A percentile compares a stretch with the other conserved stretches of the same genome.
These are phyloP conservation scores for Isabelozyma rhagii DNA, from an alignment of 805 yeast genomes.

Conservation along the genomic window DNA sequence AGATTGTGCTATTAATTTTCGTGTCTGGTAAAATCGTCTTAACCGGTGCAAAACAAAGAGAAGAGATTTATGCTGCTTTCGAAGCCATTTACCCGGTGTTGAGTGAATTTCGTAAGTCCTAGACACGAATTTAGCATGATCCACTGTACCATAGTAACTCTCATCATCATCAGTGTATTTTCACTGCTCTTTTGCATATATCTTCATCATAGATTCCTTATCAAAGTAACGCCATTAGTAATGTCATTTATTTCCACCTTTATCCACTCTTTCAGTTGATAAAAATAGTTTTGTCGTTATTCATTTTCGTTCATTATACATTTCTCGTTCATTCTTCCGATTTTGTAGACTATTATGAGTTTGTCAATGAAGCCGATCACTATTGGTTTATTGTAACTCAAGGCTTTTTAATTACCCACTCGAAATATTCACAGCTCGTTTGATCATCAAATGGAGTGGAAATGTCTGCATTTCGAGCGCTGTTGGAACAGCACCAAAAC, in stretches of 20 bases:
- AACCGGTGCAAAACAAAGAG: constrained; percentile 98
- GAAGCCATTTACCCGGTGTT: constrained; percentile 98
- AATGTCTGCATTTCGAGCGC: neutral
- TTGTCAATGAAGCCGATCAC: no score
- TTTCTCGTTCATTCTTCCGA: neutral
- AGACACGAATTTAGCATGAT: constrained; percentile 7
- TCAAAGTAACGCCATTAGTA: neutral
- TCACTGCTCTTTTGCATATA: neutral
- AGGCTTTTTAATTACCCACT: constrained; percentile 2
- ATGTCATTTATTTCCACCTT: neutral
- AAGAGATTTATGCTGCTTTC: constrained; percentile 96
- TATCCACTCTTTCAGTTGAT: neutral
- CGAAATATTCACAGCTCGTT: neutral
- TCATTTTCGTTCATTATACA: neutral
- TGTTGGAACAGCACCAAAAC: constrained; percentile 29
- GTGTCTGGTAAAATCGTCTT: constrained; percentile 96
- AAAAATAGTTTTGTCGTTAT: neutral
- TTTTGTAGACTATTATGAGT: neutral
- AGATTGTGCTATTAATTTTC: constrained; percentile 90
- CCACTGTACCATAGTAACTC: neutral
- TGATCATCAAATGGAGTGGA: neutral
- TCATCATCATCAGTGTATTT: neutral
- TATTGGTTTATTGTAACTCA: neutral
- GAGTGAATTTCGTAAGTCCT: constrained; percentile 91
- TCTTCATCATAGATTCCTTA: neutral